Conservation (phyloP, 2,329 filamentous ascomycete genomes). For the Arthrobotrys iridis region DNA sequence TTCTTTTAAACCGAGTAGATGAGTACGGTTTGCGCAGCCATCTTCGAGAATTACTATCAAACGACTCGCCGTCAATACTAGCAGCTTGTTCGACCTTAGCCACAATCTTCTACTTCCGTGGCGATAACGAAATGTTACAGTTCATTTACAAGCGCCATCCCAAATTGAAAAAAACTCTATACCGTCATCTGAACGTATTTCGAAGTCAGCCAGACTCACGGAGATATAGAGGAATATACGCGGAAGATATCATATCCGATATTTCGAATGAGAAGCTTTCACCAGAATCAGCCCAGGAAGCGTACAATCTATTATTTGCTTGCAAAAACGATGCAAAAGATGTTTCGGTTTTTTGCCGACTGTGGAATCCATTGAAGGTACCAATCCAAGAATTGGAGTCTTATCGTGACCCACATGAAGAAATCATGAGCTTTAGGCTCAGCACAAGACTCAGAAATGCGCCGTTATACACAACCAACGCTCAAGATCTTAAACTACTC, state of each 20-base stretch:
- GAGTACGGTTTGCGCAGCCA: not conserved
- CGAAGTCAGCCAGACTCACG: no score
- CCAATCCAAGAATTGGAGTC: not conserved
- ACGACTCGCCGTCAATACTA: not conserved
- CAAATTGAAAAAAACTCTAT: not conserved
- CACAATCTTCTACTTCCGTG: not conserved
- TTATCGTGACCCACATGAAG: no score
- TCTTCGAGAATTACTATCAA: not conserved
- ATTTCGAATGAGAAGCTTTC: not conserved
- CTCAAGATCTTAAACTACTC: not conserved
- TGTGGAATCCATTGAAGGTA: not conserved
- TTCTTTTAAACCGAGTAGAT: slow-evolving; percentile 1
- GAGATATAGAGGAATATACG: not conserved
- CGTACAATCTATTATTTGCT: not conserved
- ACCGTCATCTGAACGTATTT: not conserved
- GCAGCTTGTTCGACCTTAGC: not conserved
- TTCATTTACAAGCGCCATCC: not conserved
- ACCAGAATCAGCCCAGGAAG: not conserved
- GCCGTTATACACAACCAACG: not conserved
- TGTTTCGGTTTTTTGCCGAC: not conserved
- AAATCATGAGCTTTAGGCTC: no score
- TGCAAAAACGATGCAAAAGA: not conserved
- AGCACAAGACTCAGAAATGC: not conserved
- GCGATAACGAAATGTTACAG: slow-evolving; percentile 3
- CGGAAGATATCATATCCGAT: not conserved